These are phyloP conservation scores for Aureobasidium sp. DNA, from an alignment of 2,329 filamentous ascomycete species.

Conservation along the genomic window DNA sequence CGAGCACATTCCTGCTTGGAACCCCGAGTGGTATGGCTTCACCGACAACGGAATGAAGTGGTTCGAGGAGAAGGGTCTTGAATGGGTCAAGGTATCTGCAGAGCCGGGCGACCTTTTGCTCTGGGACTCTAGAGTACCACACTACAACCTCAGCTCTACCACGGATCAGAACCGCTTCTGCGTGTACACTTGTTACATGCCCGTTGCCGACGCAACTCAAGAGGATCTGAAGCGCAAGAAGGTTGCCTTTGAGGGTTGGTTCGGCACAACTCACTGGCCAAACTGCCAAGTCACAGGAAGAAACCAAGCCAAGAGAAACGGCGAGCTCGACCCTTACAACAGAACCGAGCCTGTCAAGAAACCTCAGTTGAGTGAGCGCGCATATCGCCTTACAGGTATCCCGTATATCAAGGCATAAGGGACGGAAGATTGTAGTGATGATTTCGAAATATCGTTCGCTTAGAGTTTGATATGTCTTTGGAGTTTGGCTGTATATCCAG, in stretches of 20 bases:
- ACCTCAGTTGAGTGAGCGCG: conserved; percentile 35
- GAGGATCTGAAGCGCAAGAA: conserved; percentile 31
- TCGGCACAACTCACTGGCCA: conserved; percentile 31
- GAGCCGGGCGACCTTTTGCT: conserved; percentile 20
- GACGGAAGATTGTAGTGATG: neutral
- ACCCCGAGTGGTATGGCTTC: conserved; percentile 30
- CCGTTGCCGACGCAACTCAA: conserved; percentile 29
- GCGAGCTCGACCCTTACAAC: conserved; percentile 29
- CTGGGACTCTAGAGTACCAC: conserved; percentile 24
- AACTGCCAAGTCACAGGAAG: conserved; percentile 29
- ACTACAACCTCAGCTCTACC: conserved; percentile 29
- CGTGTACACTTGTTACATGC: conserved; percentile 34
- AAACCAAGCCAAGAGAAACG: conserved; percentile 28
- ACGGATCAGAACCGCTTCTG: conserved; percentile 26
- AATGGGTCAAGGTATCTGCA: conserved; percentile 18
- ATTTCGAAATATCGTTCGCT: neutral
- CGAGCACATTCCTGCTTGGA: conserved; percentile 25
- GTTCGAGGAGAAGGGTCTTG: conserved; percentile 21
- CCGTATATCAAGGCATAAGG: conserved; percentile 38
- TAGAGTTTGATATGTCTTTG: conserved; percentile 20
- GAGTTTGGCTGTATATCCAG: conserved; percentile 31
- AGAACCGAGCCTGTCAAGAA: conserved; percentile 35
- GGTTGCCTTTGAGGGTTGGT: conserved; percentile 25
- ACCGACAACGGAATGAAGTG: conserved; percentile 21
- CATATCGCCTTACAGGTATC: conserved; percentile 43